Conservation (phyloP, 2,329 filamentous ascomycete species). For the Fusarium sulawesiense region DNA sequence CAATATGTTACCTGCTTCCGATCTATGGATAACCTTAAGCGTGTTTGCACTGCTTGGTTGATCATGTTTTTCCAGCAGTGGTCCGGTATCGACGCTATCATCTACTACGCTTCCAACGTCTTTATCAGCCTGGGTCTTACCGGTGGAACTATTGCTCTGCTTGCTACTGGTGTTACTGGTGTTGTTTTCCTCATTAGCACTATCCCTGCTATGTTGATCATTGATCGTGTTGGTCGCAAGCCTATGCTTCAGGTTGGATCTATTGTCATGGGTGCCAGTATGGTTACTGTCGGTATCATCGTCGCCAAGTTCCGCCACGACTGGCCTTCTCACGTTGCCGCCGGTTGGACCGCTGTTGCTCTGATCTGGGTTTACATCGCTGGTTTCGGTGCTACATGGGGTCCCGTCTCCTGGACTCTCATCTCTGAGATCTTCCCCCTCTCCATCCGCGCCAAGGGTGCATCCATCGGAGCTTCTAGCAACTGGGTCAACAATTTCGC, state of each 20-base stretch:
- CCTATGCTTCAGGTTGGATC: slow-evolving; percentile 54
- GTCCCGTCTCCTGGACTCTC: slow-evolving; percentile 61
- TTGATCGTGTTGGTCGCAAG: slow-evolving; percentile 56
- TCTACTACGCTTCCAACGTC: slow-evolving; percentile 65
- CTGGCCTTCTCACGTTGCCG: slow-evolving; percentile 49
- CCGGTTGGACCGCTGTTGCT: slow-evolving; percentile 54
- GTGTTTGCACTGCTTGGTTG: slow-evolving; percentile 72
- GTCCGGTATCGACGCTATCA: slow-evolving; percentile 49
- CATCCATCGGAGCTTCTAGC: slow-evolving; percentile 55
- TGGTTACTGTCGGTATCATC: slow-evolving; percentile 35
- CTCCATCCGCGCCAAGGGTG: slow-evolving; percentile 58
- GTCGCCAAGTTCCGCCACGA: slow-evolving; percentile 37
- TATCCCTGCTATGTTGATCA: slow-evolving; percentile 51
- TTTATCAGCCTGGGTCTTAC: slow-evolving; percentile 72
- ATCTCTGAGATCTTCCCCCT: slow-evolving; percentile 60
- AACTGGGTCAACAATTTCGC: slow-evolving; percentile 62
- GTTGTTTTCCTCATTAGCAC: slow-evolving; percentile 70
- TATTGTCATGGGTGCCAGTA: slow-evolving; percentile 50
- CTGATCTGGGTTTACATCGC: slow-evolving; percentile 64
- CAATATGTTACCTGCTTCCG: slow-evolving; percentile 55
- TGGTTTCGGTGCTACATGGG: slow-evolving; percentile 56
- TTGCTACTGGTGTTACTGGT: slow-evolving; percentile 78
- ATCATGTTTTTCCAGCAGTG: slow-evolving; percentile 70
- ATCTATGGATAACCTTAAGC: slow-evolving; percentile 65
- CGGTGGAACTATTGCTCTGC: slow-evolving; percentile 68